Conservation (phyloP, 2,329 filamentous ascomycete genomes). For the Colletotrichum tamarilloi region DNA sequence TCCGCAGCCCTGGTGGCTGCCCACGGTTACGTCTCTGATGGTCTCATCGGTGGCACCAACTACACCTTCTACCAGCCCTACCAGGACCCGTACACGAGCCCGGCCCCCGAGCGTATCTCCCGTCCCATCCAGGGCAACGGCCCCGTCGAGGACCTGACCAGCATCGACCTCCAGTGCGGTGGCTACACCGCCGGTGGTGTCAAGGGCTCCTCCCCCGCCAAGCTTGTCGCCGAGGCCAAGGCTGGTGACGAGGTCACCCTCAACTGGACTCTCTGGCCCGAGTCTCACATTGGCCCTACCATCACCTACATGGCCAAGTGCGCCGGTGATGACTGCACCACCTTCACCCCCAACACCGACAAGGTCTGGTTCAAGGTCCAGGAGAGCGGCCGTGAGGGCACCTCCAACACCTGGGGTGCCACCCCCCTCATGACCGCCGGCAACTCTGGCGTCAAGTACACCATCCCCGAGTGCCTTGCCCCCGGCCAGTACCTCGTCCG, state of each 20-base stretch:
- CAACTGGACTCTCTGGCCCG: slow-evolving; percentile 64
- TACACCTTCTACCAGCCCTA: slow-evolving; percentile 51
- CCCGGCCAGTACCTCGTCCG: slow-evolving; percentile 64
- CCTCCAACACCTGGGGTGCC: slow-evolving; percentile 59
- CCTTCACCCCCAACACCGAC: slow-evolving; percentile 57
- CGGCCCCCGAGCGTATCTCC: slow-evolving; percentile 61
- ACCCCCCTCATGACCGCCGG: slow-evolving; percentile 58
- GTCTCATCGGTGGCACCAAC: slow-evolving; percentile 52
- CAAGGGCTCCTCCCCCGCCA: slow-evolving; percentile 61
- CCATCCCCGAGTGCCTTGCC: slow-evolving; percentile 59
- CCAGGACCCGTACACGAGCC: slow-evolving; percentile 54
- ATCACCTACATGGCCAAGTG: slow-evolving; percentile 72
- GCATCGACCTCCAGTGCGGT: slow-evolving; percentile 67
- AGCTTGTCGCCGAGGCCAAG: slow-evolving; percentile 62
- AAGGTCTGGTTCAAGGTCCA: slow-evolving; percentile 67
- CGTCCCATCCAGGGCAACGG: slow-evolving; percentile 68
- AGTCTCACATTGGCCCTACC: slow-evolving; percentile 63
- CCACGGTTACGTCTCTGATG: slow-evolving; percentile 61
- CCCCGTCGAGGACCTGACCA: slow-evolving; percentile 63
- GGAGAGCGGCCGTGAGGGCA: slow-evolving; percentile 60
- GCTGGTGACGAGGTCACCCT: slow-evolving; percentile 66
- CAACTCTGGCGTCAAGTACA: slow-evolving; percentile 55
- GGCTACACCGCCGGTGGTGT: slow-evolving; percentile 61
- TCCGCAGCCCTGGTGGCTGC: slow-evolving; percentile 55
- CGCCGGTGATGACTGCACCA: slow-evolving; percentile 61